Conservation (phyloP, 2,329 filamentous ascomycete genomes). For the Orbilia brochopaga region DNA sequence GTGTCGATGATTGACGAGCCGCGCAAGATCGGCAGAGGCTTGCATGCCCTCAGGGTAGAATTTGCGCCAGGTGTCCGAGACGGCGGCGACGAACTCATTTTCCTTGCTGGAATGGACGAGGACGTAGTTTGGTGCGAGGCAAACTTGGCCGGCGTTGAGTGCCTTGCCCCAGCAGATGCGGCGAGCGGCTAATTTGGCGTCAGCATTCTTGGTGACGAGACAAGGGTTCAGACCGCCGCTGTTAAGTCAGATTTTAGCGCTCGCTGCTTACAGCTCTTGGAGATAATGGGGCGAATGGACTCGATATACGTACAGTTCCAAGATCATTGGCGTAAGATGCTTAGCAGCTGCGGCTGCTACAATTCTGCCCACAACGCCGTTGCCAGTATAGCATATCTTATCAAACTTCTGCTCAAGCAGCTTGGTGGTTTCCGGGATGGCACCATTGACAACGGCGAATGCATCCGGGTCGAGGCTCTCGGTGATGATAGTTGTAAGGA, state of each 20-base stretch:
- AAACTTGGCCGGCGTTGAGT: conserved; percentile 86
- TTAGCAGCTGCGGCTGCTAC: conserved; percentile 88
- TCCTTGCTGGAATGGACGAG: conserved; percentile 69
- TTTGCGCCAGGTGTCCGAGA: conserved; percentile 73
- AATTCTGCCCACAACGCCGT: conserved; percentile 78
- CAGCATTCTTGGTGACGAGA: conserved; percentile 82
- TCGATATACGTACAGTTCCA: conserved; percentile 69
- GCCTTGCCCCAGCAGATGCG: conserved; percentile 88
- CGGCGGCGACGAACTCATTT: conserved; percentile 72
- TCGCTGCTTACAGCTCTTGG: not conserved
- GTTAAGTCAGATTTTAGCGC: conserved; percentile 1
- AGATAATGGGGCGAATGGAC: no score
- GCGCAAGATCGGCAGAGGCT: conserved; percentile 76
- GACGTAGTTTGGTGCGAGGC: conserved; percentile 90
- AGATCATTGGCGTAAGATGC: conserved; percentile 81
- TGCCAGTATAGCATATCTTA: conserved; percentile 97
- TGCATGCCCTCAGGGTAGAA: conserved; percentile 86
- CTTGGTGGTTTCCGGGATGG: conserved; percentile 76
- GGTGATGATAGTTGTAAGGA: conserved; percentile 78
- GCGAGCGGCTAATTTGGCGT: conserved; percentile 79
- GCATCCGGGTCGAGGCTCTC: conserved; percentile 76
- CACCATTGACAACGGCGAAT: conserved; percentile 81
- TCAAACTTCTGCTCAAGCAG: conserved; percentile 91
- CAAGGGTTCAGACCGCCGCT: conserved; percentile 85
- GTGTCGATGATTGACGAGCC: conserved; percentile 79